phyloP scores from a whole-genome alignment of 345 rosid species.

The Chamaenerion angustifolium region DNA sequence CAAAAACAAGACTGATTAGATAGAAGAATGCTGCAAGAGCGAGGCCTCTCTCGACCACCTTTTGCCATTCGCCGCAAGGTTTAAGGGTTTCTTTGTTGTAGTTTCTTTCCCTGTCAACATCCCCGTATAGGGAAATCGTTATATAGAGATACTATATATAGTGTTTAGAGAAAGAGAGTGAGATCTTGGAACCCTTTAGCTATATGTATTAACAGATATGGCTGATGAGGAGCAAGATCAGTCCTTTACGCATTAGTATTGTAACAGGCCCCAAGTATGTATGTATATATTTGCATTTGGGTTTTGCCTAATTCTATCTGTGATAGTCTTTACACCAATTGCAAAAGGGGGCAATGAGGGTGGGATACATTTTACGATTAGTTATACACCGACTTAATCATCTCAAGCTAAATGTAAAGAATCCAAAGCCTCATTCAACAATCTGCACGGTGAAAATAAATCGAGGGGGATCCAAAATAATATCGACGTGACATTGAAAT shows the following conservation, averaged over 20 bases:
- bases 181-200: slow-evolving; percentile 24
- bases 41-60: slow-evolving; percentile 4
- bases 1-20: not conserved
- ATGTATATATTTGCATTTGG: too few relatives aligned
- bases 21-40: not conserved
- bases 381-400: too few relatives aligned
- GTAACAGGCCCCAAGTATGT: not conserved
- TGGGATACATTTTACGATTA: too few relatives aligned
- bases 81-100: not conserved
- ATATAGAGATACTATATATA: not conserved
- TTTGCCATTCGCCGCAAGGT: not conserved
- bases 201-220: slow-evolving; percentile 4
- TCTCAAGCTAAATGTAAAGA: too few relatives aligned
- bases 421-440: too few relatives aligned
- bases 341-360: too few relatives aligned
- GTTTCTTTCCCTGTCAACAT: not conserved
- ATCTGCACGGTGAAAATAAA: too few relatives aligned
- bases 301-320: too few relatives aligned
- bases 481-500: too few relatives aligned
- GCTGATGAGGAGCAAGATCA: slow-evolving; percentile 24
- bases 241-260: not conserved
- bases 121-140: not conserved
- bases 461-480: too few relatives aligned
- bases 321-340: too few relatives aligned
- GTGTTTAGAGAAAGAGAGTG: not conserved